Percentiles rank a stretch among this genome's conserved stretches.
These are phyloP conservation scores for Corymbia maculata DNA, from an alignment of 345 rosid genomes.

Conservation along the genomic window DNA sequence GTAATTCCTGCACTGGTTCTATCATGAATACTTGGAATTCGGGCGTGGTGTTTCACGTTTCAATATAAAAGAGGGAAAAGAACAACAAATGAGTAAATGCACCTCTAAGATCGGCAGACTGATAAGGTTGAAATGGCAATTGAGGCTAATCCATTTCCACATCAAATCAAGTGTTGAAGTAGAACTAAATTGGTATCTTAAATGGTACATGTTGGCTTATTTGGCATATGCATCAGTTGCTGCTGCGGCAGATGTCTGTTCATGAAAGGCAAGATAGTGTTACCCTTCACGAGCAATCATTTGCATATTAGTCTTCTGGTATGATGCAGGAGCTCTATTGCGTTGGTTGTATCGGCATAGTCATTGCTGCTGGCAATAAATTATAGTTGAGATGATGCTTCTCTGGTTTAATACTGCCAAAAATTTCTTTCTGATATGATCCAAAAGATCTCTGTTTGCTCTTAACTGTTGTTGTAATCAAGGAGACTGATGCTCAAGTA, in stretches of 20 bases:
- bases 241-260: not conserved
- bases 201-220: not conserved
- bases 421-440: not conserved
- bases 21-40: not conserved
- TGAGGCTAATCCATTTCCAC: not conserved
- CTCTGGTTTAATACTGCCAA: not conserved
- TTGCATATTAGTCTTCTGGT: not conserved
- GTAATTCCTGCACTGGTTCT: constrained; percentile 20
- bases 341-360: not conserved
- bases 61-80: not conserved
- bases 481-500: not conserved
- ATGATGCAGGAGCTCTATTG: not conserved
- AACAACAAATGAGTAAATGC: not conserved
- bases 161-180: not conserved
- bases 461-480: not conserved
- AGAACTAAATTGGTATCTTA: not conserved
- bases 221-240: not conserved
- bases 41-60: not conserved
- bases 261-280: not conserved
- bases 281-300: not conserved
- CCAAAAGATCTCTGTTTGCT: not conserved
- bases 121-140: not conserved
- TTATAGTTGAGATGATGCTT: not conserved
- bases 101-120: not conserved
- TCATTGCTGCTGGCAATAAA: not conserved